phyloP scores from a whole-genome alignment of 208 protist genomes.

The Leishmania tarentolae region DNA sequence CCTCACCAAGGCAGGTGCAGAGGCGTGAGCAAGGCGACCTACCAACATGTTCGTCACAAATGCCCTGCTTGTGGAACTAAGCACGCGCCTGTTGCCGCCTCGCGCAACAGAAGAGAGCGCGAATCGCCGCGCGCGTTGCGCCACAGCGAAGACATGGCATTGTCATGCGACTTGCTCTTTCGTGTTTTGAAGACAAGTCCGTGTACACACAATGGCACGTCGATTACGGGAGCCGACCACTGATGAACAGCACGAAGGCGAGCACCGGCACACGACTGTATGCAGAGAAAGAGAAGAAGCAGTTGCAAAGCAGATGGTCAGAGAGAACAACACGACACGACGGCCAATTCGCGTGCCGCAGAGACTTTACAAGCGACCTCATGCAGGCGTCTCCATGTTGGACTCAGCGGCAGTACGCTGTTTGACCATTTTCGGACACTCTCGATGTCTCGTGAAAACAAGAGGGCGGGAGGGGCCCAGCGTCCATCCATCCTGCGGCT shows the following conservation, averaged over 20 bases:
- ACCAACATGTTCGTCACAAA: neutral
- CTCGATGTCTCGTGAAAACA: neutral
- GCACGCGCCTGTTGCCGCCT: neutral
- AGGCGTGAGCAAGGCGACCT: neutral
- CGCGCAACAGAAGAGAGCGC: neutral
- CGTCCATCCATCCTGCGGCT: conserved; percentile 13
- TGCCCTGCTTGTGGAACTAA: neutral
- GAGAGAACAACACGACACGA: neutral
- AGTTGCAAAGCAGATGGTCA: neutral
- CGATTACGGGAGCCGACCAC: neutral
- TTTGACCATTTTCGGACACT: neutral
- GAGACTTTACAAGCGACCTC: neutral
- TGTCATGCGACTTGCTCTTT: neutral
- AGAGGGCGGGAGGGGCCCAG: neutral
- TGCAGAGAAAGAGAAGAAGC: neutral
- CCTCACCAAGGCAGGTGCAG: neutral
- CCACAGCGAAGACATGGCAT: neutral
- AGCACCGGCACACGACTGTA: neutral
- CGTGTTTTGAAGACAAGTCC: neutral
- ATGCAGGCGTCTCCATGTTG: neutral
- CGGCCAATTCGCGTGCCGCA: too few species aligned
- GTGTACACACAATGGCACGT: neutral
- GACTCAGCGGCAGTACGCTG: neutral
- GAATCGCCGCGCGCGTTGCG: neutral
- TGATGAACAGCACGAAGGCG: neutral